Evolutionary conservation across 2,329 filamentous ascomycete genomes (phyloP), one percentile per base, ranked within the genome.

Genomic region (Ophiostoma ips): DNA sequence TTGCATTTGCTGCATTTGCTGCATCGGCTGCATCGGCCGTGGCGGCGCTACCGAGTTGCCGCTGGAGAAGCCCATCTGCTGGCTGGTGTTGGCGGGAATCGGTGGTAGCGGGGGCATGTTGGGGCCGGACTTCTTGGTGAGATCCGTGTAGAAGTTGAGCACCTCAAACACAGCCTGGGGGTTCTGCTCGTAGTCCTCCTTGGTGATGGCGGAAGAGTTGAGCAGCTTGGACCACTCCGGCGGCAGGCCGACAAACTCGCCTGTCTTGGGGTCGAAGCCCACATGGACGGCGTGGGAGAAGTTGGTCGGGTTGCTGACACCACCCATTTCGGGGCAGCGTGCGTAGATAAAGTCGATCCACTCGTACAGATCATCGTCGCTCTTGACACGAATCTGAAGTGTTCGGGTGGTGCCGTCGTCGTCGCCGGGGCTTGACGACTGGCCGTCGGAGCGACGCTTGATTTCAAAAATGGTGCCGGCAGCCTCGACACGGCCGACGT

Each of bases 301-400:
- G 70, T 96, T 95, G 57, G 92, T 96, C 6, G 92, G 92, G 66
- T 96, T 95, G 68, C 90, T 95, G 51, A 98, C 92, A 58, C 92
- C 92, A 54, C 92, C 89, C 87, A 96, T 95, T 55, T 87, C 90
- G 16, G 92, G 92, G 65, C 90, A 96, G 56, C 90, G 84, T 59
- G 90, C 88, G 64, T 96, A 96, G 57, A 98, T 94, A 64, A 89
- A 87, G 66, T 98, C 92, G 61, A 96, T 95, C 92, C 92, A 98
- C 60, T 94, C 88, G 66, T 98, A 98, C 49, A 98, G 80, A 58
- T 98, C 92, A 62, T 95, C 90, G 61, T 98, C 92, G 51, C 82
- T 84, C 68, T 95, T 94, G 59, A 96, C 88, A 63, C 85, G 87
- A 64, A 95, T 92, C 56, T 92, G 88, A 48, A 95, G 78, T 3